phyloP scores from a whole-genome alignment of 2,329 filamentous ascomycete species.

The Dactylellina haptotyla region DNA sequence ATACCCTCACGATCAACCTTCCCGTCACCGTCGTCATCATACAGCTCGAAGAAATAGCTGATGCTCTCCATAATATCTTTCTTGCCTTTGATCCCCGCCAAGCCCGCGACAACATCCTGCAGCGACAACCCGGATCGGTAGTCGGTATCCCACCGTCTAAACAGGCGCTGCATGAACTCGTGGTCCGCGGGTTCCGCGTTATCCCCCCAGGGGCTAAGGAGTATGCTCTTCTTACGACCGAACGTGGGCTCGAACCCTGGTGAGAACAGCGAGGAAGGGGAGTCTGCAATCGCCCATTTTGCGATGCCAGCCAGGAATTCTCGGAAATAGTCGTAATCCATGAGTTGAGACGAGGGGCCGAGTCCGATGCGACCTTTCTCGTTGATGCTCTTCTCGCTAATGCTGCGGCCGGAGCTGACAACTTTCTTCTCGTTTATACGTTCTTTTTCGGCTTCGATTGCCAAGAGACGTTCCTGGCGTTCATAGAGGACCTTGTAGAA shows the following conservation, averaged over 20 bases:
- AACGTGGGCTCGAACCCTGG: slow-evolving; percentile 61
- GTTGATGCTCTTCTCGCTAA: slow-evolving; percentile 61
- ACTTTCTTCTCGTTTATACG: slow-evolving; percentile 47
- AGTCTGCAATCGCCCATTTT: slow-evolving; percentile 92
- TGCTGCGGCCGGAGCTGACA: slow-evolving; percentile 42
- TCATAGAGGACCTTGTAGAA: slow-evolving; percentile 95
- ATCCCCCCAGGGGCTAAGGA: slow-evolving; percentile 67
- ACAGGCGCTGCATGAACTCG: slow-evolving; percentile 90
- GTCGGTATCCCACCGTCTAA: slow-evolving; percentile 86
- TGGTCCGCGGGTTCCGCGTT: slow-evolving; percentile 83
- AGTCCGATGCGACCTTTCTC: slow-evolving; percentile 89
- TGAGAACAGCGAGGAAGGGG: slow-evolving; percentile 67
- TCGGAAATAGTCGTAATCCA: slow-evolving; percentile 97
- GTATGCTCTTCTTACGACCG: slow-evolving; percentile 45
- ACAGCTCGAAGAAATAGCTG: slow-evolving; percentile 96
- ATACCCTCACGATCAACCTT: slow-evolving; percentile 96
- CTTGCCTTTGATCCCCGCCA: slow-evolving; percentile 90
- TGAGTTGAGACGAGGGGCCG: slow-evolving; percentile 86
- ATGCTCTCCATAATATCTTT: slow-evolving; percentile 98
- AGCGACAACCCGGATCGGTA: slow-evolving; percentile 80
- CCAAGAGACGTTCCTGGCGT: slow-evolving; percentile 81
- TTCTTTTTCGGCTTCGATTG: slow-evolving; percentile 78
- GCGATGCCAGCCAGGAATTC: slow-evolving; percentile 91
- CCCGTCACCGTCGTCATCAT: slow-evolving; percentile 91
- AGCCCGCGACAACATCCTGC: slow-evolving; percentile 89